These are phyloP conservation scores for Amauroascus verrucosus DNA, from an alignment of 2,329 filamentous ascomycete species.

Conservation along the genomic window DNA sequence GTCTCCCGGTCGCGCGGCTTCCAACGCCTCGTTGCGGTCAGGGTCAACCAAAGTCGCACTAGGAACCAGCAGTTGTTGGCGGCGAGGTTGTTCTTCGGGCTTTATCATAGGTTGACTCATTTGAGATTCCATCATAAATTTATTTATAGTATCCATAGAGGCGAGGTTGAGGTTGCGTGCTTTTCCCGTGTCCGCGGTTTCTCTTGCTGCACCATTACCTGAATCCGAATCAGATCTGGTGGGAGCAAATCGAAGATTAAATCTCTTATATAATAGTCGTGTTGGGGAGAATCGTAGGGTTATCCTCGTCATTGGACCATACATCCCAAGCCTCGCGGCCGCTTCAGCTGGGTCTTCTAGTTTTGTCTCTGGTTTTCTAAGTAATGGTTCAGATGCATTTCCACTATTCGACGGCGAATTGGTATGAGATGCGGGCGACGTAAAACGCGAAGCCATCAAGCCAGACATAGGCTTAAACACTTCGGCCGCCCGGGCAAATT, in stretches of 20 bases:
- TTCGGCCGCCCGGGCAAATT: slow-evolving; percentile 64
- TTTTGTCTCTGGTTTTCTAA: slow-evolving; percentile 45
- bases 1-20: slow-evolving; percentile 62
- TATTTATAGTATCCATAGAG: slow-evolving; percentile 46
- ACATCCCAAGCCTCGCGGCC: slow-evolving; percentile 86
- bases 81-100: slow-evolving; percentile 12
- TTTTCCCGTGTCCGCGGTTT: slow-evolving; percentile 23
- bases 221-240: slow-evolving; percentile 41
- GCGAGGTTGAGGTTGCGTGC: slow-evolving; percentile 39
- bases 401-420: slow-evolving; percentile 33
- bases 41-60: slow-evolving; percentile 47
- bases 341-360: slow-evolving; percentile 68
- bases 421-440: slow-evolving; percentile 46
- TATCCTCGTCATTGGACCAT: slow-evolving; percentile 72
- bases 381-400: slow-evolving; percentile 29
- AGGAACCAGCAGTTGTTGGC: slow-evolving; percentile 14
- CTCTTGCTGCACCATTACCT: slow-evolving; percentile 22
- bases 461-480: slow-evolving; percentile 90
- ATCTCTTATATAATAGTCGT: slow-evolving; percentile 82
- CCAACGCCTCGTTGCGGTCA: slow-evolving; percentile 67
- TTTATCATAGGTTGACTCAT: neutral
- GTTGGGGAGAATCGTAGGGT: slow-evolving; percentile 65
- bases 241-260: slow-evolving; percentile 70
- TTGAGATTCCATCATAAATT: slow-evolving; percentile 42
- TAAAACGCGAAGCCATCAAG: slow-evolving; percentile 88